Evolutionary conservation across 192 early-diverging fungal species (phyloP), one percentile per base, ranked within the genome.

Genomic region (Globomyces pollinis-pini): DNA sequence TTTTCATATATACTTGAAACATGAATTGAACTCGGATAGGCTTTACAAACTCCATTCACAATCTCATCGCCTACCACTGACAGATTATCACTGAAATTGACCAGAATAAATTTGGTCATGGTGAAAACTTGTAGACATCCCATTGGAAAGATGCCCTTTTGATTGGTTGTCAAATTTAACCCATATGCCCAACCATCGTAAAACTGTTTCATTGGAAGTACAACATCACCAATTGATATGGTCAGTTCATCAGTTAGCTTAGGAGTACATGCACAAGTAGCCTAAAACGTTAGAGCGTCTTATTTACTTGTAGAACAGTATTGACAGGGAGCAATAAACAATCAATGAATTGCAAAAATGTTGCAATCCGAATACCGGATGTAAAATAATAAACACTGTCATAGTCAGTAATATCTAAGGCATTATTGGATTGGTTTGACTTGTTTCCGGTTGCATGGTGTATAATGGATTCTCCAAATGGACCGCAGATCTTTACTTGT

Each of bases 401-500:
- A n/a, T n/a, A n/a, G n/a, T n/a, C n/a, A n/a, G n/a, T n/a, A n/a
- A n/a, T 45, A 20, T 47, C 9, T 47, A 8, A 36, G 35, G 35
- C 35, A 36, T 9, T 6, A 36, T 33, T 26, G 50, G 13, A 51
- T 32, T 26, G 33, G 24, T 15, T 51, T 20, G 2, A 15, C 31
- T 35, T 20, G 2, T 6, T 26, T 28, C 31, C 66, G 38, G 41
- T 53, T 62, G 20, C 32, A 0, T 69, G 69, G 3, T 47, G 8
- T 6, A 69, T 41, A 4, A 71, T 32, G 3, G 62, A 38, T 12
- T 57, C 38, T 16, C 74, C 74, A 61, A 76, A 72, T 24, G 74
- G 70, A 23, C 74, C 74, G 13, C 74, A 57, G 38, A 76, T 62
- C 63, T 71, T 71, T 57, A 72, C 50, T 45, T 76, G 74, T 0